Evolutionary conservation across 768 basidiomycete genomes (phyloP).

Genomic region (Hypsizygus marmoreus): DNA sequence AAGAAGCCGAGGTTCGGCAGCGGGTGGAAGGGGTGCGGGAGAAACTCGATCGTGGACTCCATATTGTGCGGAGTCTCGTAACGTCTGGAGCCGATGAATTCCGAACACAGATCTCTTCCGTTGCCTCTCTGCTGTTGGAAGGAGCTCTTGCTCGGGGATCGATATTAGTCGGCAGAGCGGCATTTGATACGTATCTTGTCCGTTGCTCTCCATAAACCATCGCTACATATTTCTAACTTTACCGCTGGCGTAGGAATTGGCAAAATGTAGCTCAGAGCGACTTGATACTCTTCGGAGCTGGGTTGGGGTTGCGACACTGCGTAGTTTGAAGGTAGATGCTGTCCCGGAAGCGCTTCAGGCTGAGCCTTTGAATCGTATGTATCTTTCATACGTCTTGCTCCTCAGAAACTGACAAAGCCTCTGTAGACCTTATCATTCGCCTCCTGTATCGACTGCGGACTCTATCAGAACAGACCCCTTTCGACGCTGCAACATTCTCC

Average conservation of each 20-base stretch:
- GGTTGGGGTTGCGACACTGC: constrained; percentile 82
- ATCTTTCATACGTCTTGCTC: background rate
- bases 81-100: constrained; percentile 51
- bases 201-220: background rate
- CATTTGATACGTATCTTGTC: constrained; percentile 77
- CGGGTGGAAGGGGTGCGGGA: constrained; percentile 57
- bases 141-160: constrained; percentile 64
- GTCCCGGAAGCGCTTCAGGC: constrained; percentile 73
- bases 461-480: constrained; percentile 77
- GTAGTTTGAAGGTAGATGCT: constrained; percentile 63
- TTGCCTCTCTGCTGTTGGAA: constrained; percentile 63
- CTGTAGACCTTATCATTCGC: constrained; percentile 73
- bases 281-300: constrained; percentile 68
- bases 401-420: constrained; percentile 2
- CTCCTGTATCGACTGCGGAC: constrained; percentile 83
- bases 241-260: constrained; percentile 52
- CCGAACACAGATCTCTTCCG: constrained; percentile 51
- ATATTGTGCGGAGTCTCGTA: constrained; percentile 67
- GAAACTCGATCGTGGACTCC: constrained; percentile 65
- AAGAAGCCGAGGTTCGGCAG: constrained; percentile 70
- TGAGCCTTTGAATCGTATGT: constrained; percentile 68
- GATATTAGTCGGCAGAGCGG: constrained; percentile 58
- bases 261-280: constrained; percentile 72
- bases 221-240: background rate
- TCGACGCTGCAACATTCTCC: constrained; percentile 85